phyloP scores from a whole-genome alignment of 352 stramenopile genomes.

The Pythium brassicae region DNA sequence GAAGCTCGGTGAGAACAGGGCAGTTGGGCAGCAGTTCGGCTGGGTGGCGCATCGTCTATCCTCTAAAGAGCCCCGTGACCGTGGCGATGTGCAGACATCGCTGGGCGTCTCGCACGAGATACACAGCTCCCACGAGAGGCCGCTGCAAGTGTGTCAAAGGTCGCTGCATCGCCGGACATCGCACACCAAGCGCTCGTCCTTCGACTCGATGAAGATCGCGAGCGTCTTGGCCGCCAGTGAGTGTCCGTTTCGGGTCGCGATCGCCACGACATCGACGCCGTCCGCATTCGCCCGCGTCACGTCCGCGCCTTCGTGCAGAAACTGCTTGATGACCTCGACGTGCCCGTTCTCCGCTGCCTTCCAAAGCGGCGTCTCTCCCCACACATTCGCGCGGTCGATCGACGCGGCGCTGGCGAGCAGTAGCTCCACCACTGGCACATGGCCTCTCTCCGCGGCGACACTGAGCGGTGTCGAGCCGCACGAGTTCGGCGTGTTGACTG shows the following conservation, averaged over 20 bases:
- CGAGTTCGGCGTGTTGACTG: slow-evolving; percentile 4
- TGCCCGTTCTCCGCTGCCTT: slow-evolving; percentile 11
- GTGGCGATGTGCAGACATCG: too few species aligned
- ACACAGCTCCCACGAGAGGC: not conserved
- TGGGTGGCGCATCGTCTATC: too few species aligned
- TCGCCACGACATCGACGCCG: not conserved
- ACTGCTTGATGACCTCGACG: not conserved
- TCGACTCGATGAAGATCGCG: not conserved
- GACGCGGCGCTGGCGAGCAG: slow-evolving; percentile 3
- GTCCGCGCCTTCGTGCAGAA: not conserved
- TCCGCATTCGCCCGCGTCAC: not conserved
- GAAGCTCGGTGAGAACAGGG: too few species aligned
- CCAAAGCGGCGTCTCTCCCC: slow-evolving; percentile 6
- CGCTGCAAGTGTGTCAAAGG: not conserved
- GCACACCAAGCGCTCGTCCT: not conserved
- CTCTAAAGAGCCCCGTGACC: too few species aligned
- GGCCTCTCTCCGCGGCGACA: slow-evolving; percentile 6
- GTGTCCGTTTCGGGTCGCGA: not conserved
- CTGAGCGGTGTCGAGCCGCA: slow-evolving; percentile 6
- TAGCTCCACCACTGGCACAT: slow-evolving; percentile 1
- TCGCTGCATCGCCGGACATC: not conserved
- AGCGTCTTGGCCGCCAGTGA: not conserved
- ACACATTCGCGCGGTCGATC: slow-evolving; percentile 1
- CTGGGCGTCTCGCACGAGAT: too few species aligned
- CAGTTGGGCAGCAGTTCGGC: too few species aligned